phyloP scores from a whole-genome alignment of 1,284 basidiomycete genomes.

The Takashimella tepidaria region DNA sequence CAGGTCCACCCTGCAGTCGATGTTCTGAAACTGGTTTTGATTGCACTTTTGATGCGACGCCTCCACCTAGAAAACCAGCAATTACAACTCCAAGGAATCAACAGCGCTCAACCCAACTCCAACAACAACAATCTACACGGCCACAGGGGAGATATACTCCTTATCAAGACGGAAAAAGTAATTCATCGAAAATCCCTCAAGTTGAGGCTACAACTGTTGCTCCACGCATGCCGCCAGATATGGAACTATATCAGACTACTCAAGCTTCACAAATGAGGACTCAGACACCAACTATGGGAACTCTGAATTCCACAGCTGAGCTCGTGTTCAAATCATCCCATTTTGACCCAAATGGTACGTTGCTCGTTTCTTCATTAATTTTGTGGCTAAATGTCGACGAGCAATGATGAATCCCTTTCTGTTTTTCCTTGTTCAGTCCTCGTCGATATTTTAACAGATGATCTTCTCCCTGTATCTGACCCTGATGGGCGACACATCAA shows the following conservation, averaged over 20 bases:
- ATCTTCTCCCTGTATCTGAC: conserved; percentile 23
- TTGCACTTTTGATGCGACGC: neutral
- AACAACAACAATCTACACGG: too few species aligned
- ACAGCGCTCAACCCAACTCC: too few species aligned
- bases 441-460: conserved; percentile 27
- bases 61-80: neutral
- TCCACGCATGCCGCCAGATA: neutral
- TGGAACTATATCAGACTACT: too few species aligned
- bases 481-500: conserved; percentile 11
- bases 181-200: neutral
- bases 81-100: too few species aligned
- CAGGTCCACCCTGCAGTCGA: neutral
- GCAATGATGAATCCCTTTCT: too few species aligned
- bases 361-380: too few species aligned
- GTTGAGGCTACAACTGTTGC: neutral
- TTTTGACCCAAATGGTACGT: neutral
- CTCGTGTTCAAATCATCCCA: neutral
- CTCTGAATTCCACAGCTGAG: too few species aligned
- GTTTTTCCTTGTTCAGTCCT: too few species aligned
- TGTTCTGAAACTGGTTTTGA: neutral
- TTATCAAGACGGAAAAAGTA: neutral
- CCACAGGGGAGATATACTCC: neutral
- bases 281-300: too few species aligned
- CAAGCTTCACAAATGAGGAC: too few species aligned
- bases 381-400: too few species aligned